Base-by-base conservation (phyloP, 2,329 filamentous ascomycete genomes). In the Penicillium frequentans region DNA sequence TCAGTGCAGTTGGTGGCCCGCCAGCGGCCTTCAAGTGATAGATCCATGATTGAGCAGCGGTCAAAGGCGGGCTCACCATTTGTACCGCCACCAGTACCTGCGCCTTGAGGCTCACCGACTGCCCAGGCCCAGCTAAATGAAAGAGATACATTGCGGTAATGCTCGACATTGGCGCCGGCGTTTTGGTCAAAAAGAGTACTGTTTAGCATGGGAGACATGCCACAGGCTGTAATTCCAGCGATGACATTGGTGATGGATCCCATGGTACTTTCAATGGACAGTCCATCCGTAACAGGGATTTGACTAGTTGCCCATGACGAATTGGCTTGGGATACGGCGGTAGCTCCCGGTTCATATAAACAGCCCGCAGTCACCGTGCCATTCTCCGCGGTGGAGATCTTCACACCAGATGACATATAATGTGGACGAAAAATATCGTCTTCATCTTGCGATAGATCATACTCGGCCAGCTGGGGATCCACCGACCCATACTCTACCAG, bases 91-190 rank as follows among this genome's bases (percentile, higher is more conserved):
- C 64, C 58, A 10, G 67, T 61, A 3, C 77, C 77, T 35, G 70
- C 72, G 57, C 84, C 84, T 31, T 70, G 65, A 1, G 86, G 86
- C 68, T 89, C 78, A 11, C 78, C 77, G 0, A 76, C 69, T 1
- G 79, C 82, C 85, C 86, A 89, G 21, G 84, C 81, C 85, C 86
- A 89, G 10, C 84, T 75, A 0, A 81, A 75, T 13, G 77, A 78
- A 45, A 79, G 72, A 1, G 80, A 79, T 57, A 82, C 80, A 49
- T 77, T 76, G 57, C 77, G 75, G 66, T 88, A 87, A 19, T 68
- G 59, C 5, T 63, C 60, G 29, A 77, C 68, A 56, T 82, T 73
- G 45, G 70, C 63, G 56, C 81, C 77, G 9, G 85, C 84, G 10
- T 83, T 84, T 21, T 68, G 61, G 55, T 78, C 77, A 44, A 79